Percentiles rank a stretch among this genome's conserved stretches.
These are phyloP conservation scores for Adansonia grandidieri DNA, from an alignment of 441 rosid genomes.

Conservation along the genomic window DNA sequence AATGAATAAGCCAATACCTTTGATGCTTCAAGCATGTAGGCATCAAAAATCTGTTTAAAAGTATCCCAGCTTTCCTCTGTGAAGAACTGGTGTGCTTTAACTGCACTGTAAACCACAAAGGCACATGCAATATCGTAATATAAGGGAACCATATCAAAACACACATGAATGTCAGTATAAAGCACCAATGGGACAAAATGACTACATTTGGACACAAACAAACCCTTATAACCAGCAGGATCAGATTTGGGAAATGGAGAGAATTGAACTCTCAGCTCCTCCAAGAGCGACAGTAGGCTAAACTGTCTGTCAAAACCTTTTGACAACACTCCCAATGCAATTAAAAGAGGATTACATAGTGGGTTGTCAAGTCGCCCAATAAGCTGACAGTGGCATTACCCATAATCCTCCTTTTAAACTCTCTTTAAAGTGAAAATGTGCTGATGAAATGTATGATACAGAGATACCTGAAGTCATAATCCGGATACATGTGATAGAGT, in stretches of 20 bases:
- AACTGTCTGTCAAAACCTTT: conserved; percentile 94
- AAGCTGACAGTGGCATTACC: conserved; percentile 98
- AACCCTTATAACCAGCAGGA: conserved; percentile 23
- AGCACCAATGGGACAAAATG: conserved; percentile 20
- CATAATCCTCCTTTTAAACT: conserved; percentile 72
- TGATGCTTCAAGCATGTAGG: conserved; percentile 86
- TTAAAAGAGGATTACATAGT: conserved; percentile 60
- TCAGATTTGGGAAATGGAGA: conserved; percentile 92
- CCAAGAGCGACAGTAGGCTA: conserved; percentile 75
- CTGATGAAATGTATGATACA: conserved; percentile 30
- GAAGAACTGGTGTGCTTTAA: conserved; percentile 92
- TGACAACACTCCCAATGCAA: conserved; percentile 96
- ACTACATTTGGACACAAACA: conserved; percentile 1
- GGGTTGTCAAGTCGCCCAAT: conserved; percentile 94
- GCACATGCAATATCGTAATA: conserved; percentile 42
- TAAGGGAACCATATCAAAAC: conserved; percentile 33
- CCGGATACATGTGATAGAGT: conserved; percentile 89
- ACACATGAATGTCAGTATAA: conserved; percentile 12
- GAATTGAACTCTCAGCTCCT: conserved; percentile 99
- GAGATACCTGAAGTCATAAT: conserved; percentile 93
- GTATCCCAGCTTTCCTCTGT: conserved; percentile 86
- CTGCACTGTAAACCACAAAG: conserved; percentile 68
- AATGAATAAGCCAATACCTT: conserved; percentile 54
- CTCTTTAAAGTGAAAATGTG: conserved; percentile 5
- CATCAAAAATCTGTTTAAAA: conserved; percentile 80